Evolutionary conservation across 768 basidiomycete species (phyloP).

Genomic region (Suillus brevipes): DNA sequence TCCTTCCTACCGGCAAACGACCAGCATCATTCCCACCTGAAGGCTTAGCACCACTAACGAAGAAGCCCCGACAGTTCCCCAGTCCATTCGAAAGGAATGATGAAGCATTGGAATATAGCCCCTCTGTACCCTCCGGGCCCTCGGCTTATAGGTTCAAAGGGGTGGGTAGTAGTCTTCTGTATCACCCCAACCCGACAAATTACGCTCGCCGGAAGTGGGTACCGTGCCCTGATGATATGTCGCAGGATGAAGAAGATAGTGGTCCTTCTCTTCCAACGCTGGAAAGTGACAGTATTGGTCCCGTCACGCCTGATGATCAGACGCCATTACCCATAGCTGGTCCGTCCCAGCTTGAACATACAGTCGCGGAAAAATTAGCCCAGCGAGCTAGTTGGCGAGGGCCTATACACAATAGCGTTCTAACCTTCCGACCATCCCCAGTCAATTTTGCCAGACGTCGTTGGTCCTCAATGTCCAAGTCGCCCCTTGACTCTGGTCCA

Average conservation of each 20-base stretch:
- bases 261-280: constrained; percentile 34
- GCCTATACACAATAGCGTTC: constrained; percentile 34
- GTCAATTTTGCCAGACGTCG: constrained; percentile 61
- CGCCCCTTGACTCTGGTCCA: constrained; percentile 34
- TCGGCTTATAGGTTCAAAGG: constrained; percentile 31
- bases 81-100: constrained; percentile 24
- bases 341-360: constrained; percentile 23
- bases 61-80: constrained; percentile 25
- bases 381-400: constrained; percentile 4
- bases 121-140: constrained; percentile 28
- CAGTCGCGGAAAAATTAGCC: constrained; percentile 4
- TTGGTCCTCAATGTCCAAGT: constrained; percentile 49
- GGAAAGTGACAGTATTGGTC: constrained; percentile 50
- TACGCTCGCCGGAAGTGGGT: constrained; percentile 62
- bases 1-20: constrained; percentile 26
- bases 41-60: constrained; percentile 26
- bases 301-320: constrained; percentile 60
- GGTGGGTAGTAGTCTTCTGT: constrained; percentile 48
- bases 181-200: constrained; percentile 60
- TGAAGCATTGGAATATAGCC: constrained; percentile 23
- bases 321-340: constrained; percentile 42
- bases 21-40: constrained; percentile 21
- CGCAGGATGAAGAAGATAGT: constrained; percentile 31
- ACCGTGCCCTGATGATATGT: constrained; percentile 37
- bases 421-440: constrained; percentile 64